Base-by-base conservation (phyloP, 306 rosid species). In the Carpinus fangiana region DNA sequence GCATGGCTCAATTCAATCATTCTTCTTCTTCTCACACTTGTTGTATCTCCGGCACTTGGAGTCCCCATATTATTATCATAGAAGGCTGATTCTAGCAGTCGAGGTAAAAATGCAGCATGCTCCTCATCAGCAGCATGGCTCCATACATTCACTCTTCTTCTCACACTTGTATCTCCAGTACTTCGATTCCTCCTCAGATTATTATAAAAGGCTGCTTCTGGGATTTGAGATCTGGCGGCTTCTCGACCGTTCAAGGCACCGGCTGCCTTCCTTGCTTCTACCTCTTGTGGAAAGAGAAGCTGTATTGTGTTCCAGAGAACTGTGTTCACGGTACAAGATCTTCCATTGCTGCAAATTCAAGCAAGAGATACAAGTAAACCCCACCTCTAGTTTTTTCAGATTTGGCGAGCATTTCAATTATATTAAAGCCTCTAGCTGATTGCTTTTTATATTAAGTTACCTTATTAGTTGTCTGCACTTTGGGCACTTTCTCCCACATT, bases 281-380 rank as follows among this genome's bases (percentile, higher is more conserved):
- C 87, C 86, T 95, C 99, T 52, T 85, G 85, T 2, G 98, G 99
- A 81, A 95, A 95, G 31, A 95, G 90, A 54, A 95, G 97, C 79
- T 91, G 99, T 77, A 93, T 95, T 46, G 99, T 95, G 77, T 95
- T 95, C 99, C 98, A 95, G 10, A 95, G 92, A 80, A 91, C 93
- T n/a, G 99, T 95, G 85, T 93, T 95, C 79, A 95, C 90, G 0
- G 90, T 91, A 87, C 99, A 95, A 8, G 94, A 88, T 85, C 98
- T 83, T 67, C 97, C 92, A 78, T 91, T 89, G 81, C 99, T 95
- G 93, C 88, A 80, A 77, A 70, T 57, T 54, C 76, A n/a, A 66
- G 72, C 1, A 41, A 38, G 45, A 41, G 45, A 6, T 41, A 41
- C 45, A 41, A 41, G 8, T 41, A 41, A 36, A 14, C 65, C 65